Evolutionary conservation across 31 red algal genomes (phyloP), one percentile per base, ranked within the genome.

Genomic region (Bonnemaisonia californica): DNA sequence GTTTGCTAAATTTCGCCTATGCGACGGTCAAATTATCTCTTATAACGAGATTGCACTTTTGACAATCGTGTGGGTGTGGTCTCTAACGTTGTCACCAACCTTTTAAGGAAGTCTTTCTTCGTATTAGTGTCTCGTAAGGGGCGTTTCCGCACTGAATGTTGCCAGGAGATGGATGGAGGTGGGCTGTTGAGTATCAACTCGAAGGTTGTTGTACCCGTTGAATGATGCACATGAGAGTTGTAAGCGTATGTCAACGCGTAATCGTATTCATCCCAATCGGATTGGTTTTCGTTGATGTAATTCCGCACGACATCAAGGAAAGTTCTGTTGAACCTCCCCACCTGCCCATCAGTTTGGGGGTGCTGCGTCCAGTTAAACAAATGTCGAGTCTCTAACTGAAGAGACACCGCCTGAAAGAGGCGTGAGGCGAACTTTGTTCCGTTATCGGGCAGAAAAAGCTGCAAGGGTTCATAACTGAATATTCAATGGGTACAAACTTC

Each of bases 201-300:
- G 41, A 71, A 74, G 2, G 45, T 60, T 2, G 79, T 21, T 1
- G 71, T 48, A 1, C 79, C 67, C 3, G 36, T 83, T 19, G 31
- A 31, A 1, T 30, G 64, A 3, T 83, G 79, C 27, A 57, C 64
- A 9, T 70, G 62, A 7, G 80, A 71, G 37, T 83, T 83, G 80
- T 83, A 83, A n/a, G 67, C 67, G 28, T 72, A 83, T 26, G 41
- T 72, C 7, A 83, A 55, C 26, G 63, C 57, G 18, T 70, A 51
- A 21, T 37, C 45, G 16, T 54, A 62, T 33, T 73, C 29, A 56
- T 88, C 84, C 84, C 55, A 88, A n/a, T 41, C 28, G 4, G 18
- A 68, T 2, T 36, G 57, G 26, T 88, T 47, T 27, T 77, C 40
- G 3, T 11, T 36, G 2, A 81, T 54, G 62, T 31, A 89, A 39